phyloP scores from a whole-genome alignment of 306 rosid species.

The Rubus idaeus region DNA sequence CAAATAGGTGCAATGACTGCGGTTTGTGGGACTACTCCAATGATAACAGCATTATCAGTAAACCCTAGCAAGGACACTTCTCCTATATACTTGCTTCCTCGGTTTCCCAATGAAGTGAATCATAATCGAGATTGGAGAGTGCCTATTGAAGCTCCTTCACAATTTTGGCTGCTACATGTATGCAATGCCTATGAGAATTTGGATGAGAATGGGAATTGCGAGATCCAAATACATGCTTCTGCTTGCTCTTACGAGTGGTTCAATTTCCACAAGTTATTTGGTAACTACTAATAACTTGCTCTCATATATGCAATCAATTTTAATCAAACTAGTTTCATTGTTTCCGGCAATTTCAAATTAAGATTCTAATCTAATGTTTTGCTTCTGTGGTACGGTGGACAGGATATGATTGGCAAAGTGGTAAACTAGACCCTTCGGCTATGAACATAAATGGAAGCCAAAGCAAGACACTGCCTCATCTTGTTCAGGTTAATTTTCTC shows the following conservation, averaged over 20 bases:
- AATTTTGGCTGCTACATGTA: constrained; percentile 81
- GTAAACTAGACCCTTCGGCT: constrained; percentile 72
- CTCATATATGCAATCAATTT: background rate
- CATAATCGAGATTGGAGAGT: constrained; percentile 66
- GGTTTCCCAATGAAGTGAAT: constrained; percentile 35
- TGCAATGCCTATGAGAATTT: constrained; percentile 64
- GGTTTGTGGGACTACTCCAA: constrained; percentile 71
- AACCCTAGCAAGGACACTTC: constrained; percentile 70
- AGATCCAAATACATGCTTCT: constrained; percentile 64
- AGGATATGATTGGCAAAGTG: constrained; percentile 88
- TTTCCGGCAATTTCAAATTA: background rate
- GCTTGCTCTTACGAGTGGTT: constrained; percentile 96
- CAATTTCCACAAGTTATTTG: constrained; percentile 75
- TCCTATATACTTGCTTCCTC: constrained; percentile 74
- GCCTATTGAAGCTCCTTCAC: constrained; percentile 74
- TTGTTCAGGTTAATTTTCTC: constrained; percentile 49
- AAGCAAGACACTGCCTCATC: constrained; percentile 57
- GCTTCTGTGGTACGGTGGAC: background rate
- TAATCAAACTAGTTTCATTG: background rate
- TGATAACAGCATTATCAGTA: constrained; percentile 81
- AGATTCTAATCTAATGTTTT: background rate
- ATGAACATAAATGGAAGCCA: constrained; percentile 64
- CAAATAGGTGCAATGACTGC: constrained; percentile 77
- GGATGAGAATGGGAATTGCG: constrained; percentile 41
- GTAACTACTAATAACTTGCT: constrained; percentile 26